A percentile compares a stretch with the other conserved stretches of the same genome.
These are phyloP conservation scores for Claviceps paspali DNA, from an alignment of 2,329 filamentous ascomycete species.

Conservation along the genomic window DNA sequence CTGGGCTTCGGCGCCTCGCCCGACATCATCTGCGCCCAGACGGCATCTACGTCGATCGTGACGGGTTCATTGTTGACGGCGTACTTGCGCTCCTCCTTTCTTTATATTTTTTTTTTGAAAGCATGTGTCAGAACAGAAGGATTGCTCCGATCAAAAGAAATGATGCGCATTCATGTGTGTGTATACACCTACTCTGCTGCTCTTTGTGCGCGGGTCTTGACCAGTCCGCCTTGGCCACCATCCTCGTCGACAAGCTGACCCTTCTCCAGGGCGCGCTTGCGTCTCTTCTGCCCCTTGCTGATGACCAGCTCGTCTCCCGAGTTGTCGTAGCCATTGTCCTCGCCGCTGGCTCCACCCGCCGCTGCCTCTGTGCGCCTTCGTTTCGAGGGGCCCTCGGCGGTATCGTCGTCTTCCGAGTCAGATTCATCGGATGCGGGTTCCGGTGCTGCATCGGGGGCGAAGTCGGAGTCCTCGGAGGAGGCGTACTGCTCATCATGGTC, in stretches of 20 bases:
- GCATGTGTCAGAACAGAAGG: background rate
- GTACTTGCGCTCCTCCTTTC: conserved; percentile 41
- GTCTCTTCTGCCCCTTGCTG: conserved; percentile 40
- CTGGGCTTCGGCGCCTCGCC: conserved; percentile 12
- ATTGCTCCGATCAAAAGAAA: no score
- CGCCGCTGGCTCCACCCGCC: conserved; percentile 12
- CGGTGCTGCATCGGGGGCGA: conserved; percentile 42
- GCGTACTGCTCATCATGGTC: conserved; percentile 45
- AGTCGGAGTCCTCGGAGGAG: conserved; percentile 61
- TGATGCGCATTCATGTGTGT: no score
- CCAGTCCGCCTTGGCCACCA: conserved; percentile 43
- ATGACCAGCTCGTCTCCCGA: conserved; percentile 62
- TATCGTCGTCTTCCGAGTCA: conserved; percentile 30
- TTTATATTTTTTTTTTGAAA: no score
- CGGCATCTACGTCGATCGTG: conserved; percentile 54
- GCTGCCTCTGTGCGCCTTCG: conserved; percentile 9
- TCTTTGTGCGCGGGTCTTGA: conserved; percentile 60
- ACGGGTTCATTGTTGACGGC: conserved; percentile 40
- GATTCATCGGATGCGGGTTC: conserved; percentile 33
- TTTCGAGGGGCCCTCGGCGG: conserved; percentile 13
- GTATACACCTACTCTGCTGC: conserved; percentile 40
- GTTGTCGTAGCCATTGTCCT: conserved; percentile 42
- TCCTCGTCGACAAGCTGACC: conserved; percentile 26
- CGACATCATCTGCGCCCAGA: conserved; percentile 53
- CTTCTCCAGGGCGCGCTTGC: conserved; percentile 28